Conservation (phyloP, 495 filamentous ascomycete genomes). For the Lichina pygmaea region DNA sequence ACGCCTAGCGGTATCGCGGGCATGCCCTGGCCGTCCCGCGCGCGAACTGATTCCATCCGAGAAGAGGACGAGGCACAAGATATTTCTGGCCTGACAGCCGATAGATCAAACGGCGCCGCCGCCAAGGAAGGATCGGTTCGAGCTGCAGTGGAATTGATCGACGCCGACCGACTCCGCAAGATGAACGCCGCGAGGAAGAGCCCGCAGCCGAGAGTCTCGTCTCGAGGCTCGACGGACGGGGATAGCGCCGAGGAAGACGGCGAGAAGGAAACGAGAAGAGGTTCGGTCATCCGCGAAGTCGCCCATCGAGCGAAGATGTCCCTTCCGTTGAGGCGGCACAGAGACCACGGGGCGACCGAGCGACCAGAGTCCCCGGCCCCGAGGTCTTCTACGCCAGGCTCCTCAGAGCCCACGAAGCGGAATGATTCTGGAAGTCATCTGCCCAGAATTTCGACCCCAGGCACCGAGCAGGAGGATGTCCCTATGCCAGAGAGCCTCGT, state of each 20-base stretch:
- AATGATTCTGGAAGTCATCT: not conserved
- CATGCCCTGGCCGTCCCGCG: not conserved
- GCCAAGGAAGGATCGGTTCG: not conserved
- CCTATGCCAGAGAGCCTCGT: too few species aligned
- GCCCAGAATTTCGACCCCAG: too few species aligned
- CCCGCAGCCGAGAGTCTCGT: not conserved
- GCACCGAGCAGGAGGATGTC: too few species aligned
- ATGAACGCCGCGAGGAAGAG: not conserved
- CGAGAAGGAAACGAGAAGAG: not conserved
- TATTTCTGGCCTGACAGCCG: not conserved
- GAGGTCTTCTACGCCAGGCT: not conserved
- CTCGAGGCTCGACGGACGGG: not conserved
- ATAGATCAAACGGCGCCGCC: not conserved
- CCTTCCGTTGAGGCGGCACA: slow-evolving; percentile 1
- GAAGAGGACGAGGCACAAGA: not conserved
- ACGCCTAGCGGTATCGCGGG: not conserved
- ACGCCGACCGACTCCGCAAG: not conserved
- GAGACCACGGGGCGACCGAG: not conserved
- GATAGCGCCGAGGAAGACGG: slow-evolving; percentile 1
- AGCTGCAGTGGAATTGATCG: not conserved
- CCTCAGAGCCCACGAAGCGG: not conserved
- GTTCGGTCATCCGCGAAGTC: slow-evolving; percentile 3
- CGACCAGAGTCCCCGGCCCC: not conserved
- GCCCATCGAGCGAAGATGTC: slow-evolving; percentile 1
- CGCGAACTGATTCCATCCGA: not conserved